Evolutionary conservation across 768 basidiomycete genomes (phyloP).

Genomic region (Leccinum ochraceum): DNA sequence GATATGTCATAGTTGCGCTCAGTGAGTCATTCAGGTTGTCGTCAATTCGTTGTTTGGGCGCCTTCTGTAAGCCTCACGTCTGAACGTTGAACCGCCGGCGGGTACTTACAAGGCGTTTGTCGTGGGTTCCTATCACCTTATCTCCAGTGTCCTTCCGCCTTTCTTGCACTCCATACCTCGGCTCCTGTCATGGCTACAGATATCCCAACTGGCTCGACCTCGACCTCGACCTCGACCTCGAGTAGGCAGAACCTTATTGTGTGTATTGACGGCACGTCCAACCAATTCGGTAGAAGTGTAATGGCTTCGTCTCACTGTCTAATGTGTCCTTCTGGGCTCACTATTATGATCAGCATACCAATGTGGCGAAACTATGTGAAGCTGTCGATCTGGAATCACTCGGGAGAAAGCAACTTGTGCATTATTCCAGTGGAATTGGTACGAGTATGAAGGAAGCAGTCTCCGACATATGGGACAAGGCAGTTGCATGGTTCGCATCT

Average conservation of each 20-base stretch:
- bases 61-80: no score
- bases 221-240: not conserved
- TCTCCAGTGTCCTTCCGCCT: no score
- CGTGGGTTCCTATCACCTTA: no score
- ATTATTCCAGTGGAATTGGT: slow-evolving; percentile 38
- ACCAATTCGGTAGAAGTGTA: not conserved
- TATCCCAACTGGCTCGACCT: not conserved
- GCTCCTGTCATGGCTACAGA: not conserved
- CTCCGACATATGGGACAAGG: slow-evolving; percentile 14
- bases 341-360: not conserved
- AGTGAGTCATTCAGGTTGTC: no score
- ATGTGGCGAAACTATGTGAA: not conserved
- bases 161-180: no score
- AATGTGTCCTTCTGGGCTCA: not conserved
- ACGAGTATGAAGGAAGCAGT: slow-evolving; percentile 19
- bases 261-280: not conserved
- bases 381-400: slow-evolving; percentile 13
- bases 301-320: not conserved
- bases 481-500: not conserved
- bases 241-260: not conserved
- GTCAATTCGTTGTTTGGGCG: no score
- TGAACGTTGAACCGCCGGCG: no score
- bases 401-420: slow-evolving; percentile 24
- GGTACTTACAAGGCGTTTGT: no score
- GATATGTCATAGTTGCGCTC: no score